Base-by-base conservation (phyloP, 164 flowering plant species). In the Vitis cinerea region DNA sequence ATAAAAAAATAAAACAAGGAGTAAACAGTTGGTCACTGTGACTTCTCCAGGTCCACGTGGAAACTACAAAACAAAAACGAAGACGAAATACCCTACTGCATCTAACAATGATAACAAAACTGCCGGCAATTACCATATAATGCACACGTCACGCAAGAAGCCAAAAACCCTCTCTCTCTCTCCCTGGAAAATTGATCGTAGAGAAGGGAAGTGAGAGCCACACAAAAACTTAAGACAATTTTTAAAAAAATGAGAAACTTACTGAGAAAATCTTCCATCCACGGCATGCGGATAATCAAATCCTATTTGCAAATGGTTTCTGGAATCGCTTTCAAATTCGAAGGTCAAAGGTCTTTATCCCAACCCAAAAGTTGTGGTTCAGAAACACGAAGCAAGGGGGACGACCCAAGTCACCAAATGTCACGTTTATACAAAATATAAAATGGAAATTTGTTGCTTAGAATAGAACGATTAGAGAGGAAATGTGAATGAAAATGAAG, bases 181-280 rank as follows among this genome's bases (percentile, higher is more conserved):
- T 37, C 44, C 44, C 44, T 37, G 44, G 44, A 37, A 37, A 37
- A 37, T 37, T 37, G 44, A 37, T 37, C 7, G 4, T 37, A 6
- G 6, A 4, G 44, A 37, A 37, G 7, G 44, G 7, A 37, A 37
- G 44, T 37, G 44, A 37, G 44, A 37, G 7, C 44, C 44, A 37
- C 44, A 37, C 27, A 23, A 13, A 59, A 65, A 61, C 16, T 3
- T 49, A 27, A 65, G 47, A 69, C 54, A 69, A 57, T 67, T 72
- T 72, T 31, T 13, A 19, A 63, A 56, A 14, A 63, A 27, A 51
- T 30, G 48, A 63, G 14, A n/a, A 51, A 30, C 72, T 59, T n/a
- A 62, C 77, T 77, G 15, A 29, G 57, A 49, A 64, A 64, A 47
- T 56, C 61, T 64, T 72, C 62, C 73, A 61, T 61, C 79, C 79